Evolutionary conservation across 345 rosid genomes (phyloP).

Genomic region (Linum tenue): DNA sequence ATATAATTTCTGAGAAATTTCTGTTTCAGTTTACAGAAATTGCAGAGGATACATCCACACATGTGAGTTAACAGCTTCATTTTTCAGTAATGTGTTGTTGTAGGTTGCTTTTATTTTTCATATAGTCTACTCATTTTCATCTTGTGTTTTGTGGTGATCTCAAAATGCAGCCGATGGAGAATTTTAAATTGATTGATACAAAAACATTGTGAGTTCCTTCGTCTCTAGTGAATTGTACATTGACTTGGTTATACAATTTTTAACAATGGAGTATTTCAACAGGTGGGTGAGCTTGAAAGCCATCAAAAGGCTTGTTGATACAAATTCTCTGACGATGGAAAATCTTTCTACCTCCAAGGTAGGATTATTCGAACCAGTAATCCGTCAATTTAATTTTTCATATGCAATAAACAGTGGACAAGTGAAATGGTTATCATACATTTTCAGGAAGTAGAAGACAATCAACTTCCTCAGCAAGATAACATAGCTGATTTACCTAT

Average conservation of each 20-base stretch:
- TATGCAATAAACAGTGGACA: constrained; percentile 5
- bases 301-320: constrained; percentile 36
- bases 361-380: not conserved
- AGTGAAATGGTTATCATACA: not conserved
- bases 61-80: constrained; percentile 26
- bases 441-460: constrained; percentile 18
- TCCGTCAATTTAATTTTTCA: not conserved
- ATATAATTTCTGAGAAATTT: not conserved
- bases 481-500: constrained; percentile 30
- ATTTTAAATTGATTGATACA: constrained; percentile 40
- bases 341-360: constrained; percentile 27
- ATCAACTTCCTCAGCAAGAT: constrained; percentile 17
- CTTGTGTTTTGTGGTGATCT: constrained; percentile 10
- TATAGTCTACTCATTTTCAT: not conserved
- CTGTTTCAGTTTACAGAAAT: constrained; percentile 35
- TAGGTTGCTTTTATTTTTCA: no score
- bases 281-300: constrained; percentile 56
- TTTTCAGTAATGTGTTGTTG: not conserved
- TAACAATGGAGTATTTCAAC: constrained; percentile 11
- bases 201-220: constrained; percentile 39
- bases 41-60: constrained; percentile 18
- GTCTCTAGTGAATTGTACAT: not conserved
- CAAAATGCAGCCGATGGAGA: constrained; percentile 26
- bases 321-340: constrained; percentile 26
- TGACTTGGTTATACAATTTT: not conserved